These are phyloP conservation scores for Clathrospora elynae DNA, from an alignment of 2,329 filamentous ascomycete genomes.

Conservation along the genomic window DNA sequence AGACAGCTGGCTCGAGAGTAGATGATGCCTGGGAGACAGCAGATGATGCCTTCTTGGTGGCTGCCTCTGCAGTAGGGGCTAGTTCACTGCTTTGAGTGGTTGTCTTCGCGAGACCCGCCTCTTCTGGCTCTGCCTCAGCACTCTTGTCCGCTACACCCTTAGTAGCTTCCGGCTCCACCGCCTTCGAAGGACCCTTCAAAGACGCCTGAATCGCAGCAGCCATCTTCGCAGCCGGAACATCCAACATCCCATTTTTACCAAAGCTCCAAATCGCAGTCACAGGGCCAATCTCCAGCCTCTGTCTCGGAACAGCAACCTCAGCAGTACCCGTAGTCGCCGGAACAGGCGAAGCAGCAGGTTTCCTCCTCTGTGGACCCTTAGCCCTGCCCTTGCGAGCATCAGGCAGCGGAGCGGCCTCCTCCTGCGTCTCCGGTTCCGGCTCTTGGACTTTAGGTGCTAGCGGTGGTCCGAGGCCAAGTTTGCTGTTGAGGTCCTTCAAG, in stretches of 20 bases:
- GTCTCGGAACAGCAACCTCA: slow-evolving; percentile 45
- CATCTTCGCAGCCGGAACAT: slow-evolving; percentile 41
- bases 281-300: slow-evolving; percentile 33
- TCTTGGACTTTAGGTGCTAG: slow-evolving; percentile 76
- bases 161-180: slow-evolving; percentile 8
- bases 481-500: slow-evolving; percentile 89
- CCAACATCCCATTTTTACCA: slow-evolving; percentile 40
- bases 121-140: slow-evolving; percentile 12
- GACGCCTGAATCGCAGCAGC: slow-evolving; percentile 34
- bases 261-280: slow-evolving; percentile 46
- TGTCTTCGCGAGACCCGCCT: slow-evolving; percentile 10
- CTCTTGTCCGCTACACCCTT: slow-evolving; percentile 14
- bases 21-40: slow-evolving; percentile 5
- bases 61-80: slow-evolving; percentile 6
- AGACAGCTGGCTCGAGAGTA: slow-evolving; percentile 4
- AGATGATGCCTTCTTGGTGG: not conserved
- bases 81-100: slow-evolving; percentile 11
- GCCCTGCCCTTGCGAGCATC: slow-evolving; percentile 92
- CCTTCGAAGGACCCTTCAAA: slow-evolving; percentile 15
- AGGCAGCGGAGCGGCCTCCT: slow-evolving; percentile 73
- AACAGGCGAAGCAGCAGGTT: slow-evolving; percentile 65
- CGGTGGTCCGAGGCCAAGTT: slow-evolving; percentile 84
- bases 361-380: slow-evolving; percentile 80
- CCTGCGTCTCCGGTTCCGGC: slow-evolving; percentile 61
- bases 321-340: slow-evolving; percentile 46